Conservation (phyloP, 2,329 filamentous ascomycete genomes). For the Podosphaera xanthii region DNA sequence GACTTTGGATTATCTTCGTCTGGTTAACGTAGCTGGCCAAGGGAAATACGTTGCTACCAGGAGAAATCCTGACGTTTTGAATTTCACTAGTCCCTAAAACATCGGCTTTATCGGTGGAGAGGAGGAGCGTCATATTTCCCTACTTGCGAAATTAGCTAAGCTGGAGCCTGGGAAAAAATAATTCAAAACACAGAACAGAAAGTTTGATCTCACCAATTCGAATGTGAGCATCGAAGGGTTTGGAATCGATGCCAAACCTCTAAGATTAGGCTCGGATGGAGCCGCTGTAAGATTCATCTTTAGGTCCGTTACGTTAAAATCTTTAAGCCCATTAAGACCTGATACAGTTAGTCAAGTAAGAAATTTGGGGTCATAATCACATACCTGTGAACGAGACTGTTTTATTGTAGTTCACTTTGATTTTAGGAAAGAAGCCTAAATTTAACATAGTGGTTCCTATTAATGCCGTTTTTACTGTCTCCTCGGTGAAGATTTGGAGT, state of each 20-base stretch:
- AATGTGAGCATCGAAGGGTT: constrained; percentile 35
- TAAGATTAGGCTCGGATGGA: constrained; percentile 27
- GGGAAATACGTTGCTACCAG: too few species aligned
- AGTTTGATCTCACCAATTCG: constrained; percentile 17
- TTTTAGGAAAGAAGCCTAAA: constrained; percentile 25
- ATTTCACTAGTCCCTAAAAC: too few species aligned
- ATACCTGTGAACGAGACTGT: constrained; percentile 30
- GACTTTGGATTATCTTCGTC: too few species aligned
- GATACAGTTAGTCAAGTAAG: constrained; percentile 2
- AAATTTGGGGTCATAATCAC: background rate
- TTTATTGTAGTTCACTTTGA: constrained; percentile 30
- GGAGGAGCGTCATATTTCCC: background rate
- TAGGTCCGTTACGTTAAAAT: constrained; percentile 26
- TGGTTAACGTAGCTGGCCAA: too few species aligned
- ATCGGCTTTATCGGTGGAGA: too few species aligned
- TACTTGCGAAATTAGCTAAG: background rate
- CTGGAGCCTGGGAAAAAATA: background rate
- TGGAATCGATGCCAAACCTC: constrained; percentile 30
- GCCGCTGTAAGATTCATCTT: constrained; percentile 20
- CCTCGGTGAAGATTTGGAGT: constrained; percentile 23
- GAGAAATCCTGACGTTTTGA: too few species aligned
- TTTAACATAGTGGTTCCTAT: constrained; percentile 28
- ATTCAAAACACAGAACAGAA: too few species aligned
- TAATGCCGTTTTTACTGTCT: constrained; percentile 26
- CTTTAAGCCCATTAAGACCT: constrained; percentile 33